A percentile compares a stretch with the other conserved stretches of the same genome.
Conservation (phyloP, 2,329 filamentous ascomycete genomes). For the Aspergillus puulaauensis region DNA sequence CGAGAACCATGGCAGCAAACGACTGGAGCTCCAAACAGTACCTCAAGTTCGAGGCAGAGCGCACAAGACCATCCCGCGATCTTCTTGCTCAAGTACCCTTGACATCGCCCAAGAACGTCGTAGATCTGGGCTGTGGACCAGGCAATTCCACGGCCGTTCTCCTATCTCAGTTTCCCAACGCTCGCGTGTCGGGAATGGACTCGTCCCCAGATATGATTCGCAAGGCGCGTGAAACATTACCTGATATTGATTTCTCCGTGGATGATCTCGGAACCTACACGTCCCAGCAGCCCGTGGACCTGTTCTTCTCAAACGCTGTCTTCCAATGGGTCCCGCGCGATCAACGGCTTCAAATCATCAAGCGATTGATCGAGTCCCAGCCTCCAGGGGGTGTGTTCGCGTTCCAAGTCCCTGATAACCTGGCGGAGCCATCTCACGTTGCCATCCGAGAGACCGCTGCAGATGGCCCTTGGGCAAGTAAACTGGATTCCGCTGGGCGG, state of each 20-base stretch:
- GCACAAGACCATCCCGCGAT: constrained; percentile 55
- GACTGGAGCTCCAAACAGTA: constrained; percentile 59
- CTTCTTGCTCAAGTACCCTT: constrained; percentile 51
- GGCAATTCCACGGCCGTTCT: constrained; percentile 59
- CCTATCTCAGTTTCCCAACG: constrained; percentile 47
- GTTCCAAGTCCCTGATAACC: constrained; percentile 56
- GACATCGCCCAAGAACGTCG: constrained; percentile 43
- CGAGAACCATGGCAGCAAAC: constrained; percentile 3
- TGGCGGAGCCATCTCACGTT: constrained; percentile 49
- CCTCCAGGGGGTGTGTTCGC: constrained; percentile 52
- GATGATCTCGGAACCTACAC: constrained; percentile 49
- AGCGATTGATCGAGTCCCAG: constrained; percentile 43
- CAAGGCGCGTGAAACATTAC: constrained; percentile 45
- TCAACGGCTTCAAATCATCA: constrained; percentile 48
- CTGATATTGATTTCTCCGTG: constrained; percentile 46
- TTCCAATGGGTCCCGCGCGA: constrained; percentile 56
- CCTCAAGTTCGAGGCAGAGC: constrained; percentile 54
- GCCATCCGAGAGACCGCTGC: constrained; percentile 50
- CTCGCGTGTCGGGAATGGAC: constrained; percentile 54
- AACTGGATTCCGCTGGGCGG: constrained; percentile 37
- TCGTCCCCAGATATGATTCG: constrained; percentile 57
- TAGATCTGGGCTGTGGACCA: constrained; percentile 62
- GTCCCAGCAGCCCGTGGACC: constrained; percentile 34
- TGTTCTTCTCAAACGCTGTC: constrained; percentile 59
- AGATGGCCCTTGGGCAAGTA: constrained; percentile 39